Evolutionary conservation across 2,329 filamentous ascomycete species (phyloP).

Genomic region (Alternaria postmessia): DNA sequence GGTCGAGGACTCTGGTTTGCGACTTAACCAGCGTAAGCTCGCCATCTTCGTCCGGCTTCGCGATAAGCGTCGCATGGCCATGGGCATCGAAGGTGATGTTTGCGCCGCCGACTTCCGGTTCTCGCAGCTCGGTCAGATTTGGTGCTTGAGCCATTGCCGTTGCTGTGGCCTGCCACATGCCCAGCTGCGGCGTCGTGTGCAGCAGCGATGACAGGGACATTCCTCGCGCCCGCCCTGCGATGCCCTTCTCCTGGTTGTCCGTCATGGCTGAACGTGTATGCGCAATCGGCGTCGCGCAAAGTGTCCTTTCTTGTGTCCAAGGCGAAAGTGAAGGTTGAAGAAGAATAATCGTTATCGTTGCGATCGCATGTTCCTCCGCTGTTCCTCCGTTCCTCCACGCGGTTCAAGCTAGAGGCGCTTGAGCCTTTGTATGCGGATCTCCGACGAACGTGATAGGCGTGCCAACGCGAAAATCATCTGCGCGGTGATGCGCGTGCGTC

Average conservation of each 20-base stretch:
- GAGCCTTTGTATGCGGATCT: neutral
- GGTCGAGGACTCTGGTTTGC: conserved; percentile 16
- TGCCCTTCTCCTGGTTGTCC: conserved; percentile 13
- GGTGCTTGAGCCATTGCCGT: conserved; percentile 52
- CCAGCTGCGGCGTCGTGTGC: conserved; percentile 47
- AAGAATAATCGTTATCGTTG: neutral
- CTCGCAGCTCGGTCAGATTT: conserved; percentile 50
- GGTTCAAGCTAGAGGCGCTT: neutral
- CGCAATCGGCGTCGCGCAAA: neutral
- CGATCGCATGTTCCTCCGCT: neutral
- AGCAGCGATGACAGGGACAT: conserved; percentile 42
- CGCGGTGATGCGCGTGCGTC: neutral
- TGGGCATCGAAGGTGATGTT: conserved; percentile 33
- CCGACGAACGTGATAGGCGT: neutral
- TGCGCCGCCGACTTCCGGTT: conserved; percentile 20
- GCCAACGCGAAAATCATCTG: neutral
- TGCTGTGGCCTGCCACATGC: conserved; percentile 55
- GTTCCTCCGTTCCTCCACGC: neutral
- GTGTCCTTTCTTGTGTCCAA: neutral
- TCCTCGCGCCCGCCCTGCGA: conserved; percentile 31
- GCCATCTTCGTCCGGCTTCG: conserved; percentile 24
- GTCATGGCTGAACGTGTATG: conserved; percentile 10
- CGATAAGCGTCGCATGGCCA: conserved; percentile 23
- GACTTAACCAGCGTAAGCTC: conserved; percentile 13
- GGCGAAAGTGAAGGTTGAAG: neutral